Evolutionary conservation across 78 protist species (phyloP), one percentile per base, ranked within the genome.

Genomic region (Dictyostelium intermedium): DNA sequence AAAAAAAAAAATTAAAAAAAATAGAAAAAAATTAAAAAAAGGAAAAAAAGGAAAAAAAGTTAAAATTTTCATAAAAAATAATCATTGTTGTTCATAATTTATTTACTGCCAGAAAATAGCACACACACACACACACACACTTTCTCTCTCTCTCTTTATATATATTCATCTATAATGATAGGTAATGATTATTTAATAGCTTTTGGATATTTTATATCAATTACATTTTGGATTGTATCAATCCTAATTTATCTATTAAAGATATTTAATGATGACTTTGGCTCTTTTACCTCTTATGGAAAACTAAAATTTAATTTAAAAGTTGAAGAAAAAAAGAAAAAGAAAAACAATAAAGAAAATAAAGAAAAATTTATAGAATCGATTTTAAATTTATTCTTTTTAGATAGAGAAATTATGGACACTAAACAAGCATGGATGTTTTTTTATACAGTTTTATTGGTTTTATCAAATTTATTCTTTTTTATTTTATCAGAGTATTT

Each of bases 371-470:
- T 79, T 30, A 81, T 81, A 14, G 30, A 6, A 14, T 23, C 27
- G 27, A 47, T 81, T 27, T 53, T 81, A 34, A 27, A 27, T n/a
- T 32, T 53, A 56, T 53, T 82, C 9, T 37, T 34, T 35, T 37
- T 82, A 23, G 87, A 82, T 82, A 53, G 61, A 35, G 41, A 32
- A 53, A 20, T 45, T 18, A 81, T 81, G 14, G 72, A 32, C 34
- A 81, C 85, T 32, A 53, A 81, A 34, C 23, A 81, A 41, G 85
- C 74, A 32, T 81, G 85, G 85, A 11, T 81, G 60, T 20, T 34
- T 25, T 81, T 81, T 81, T 81, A 81, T 81, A 8, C 34, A 43
- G 25, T 30, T 2, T 53, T 34, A 53, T 11, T 34, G 34, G 23
- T 45, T 27, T 53, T 81, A 81, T 81, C 85, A 81, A 41, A 53